phyloP scores from a whole-genome alignment of 345 rosid genomes.

The Citrus reticulata region DNA sequence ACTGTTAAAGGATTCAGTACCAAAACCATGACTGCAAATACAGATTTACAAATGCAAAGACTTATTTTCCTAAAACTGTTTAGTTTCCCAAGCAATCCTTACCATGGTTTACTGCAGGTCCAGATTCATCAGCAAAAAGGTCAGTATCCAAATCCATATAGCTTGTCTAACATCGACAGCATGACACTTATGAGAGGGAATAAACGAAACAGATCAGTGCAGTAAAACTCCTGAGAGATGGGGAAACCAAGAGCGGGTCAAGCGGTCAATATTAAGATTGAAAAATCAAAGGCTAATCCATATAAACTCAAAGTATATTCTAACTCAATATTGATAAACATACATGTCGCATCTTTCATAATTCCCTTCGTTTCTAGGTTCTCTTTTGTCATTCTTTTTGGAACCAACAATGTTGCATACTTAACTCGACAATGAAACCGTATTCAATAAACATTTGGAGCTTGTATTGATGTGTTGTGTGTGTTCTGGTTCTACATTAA shows the following conservation, averaged over 20 bases:
- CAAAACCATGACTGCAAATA: background rate
- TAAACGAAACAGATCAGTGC: background rate
- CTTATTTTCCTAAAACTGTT: background rate
- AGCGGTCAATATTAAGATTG: background rate
- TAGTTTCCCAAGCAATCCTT: slow-evolving; percentile 4
- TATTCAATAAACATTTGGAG: no score
- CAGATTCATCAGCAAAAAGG: slow-evolving; percentile 10
- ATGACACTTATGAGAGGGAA: background rate
- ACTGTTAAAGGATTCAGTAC: slow-evolving; percentile 19
- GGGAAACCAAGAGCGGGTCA: no score
- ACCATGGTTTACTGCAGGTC: slow-evolving; percentile 30
- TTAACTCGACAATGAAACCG: background rate
- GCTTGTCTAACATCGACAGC: background rate
- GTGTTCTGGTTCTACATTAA: no score
- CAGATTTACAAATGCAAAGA: background rate
- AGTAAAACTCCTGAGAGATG: background rate
- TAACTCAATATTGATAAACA: background rate
- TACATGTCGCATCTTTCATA: background rate
- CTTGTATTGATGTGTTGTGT: no score
- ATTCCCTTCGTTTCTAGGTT: background rate
- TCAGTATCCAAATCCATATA: slow-evolving; percentile 26
- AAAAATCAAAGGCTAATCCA: background rate
- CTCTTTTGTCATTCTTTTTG: background rate
- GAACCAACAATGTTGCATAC: background rate
- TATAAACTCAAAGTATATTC: background rate